Conservation (phyloP, 495 filamentous ascomycete species). For the Penicillium coprophilum region DNA sequence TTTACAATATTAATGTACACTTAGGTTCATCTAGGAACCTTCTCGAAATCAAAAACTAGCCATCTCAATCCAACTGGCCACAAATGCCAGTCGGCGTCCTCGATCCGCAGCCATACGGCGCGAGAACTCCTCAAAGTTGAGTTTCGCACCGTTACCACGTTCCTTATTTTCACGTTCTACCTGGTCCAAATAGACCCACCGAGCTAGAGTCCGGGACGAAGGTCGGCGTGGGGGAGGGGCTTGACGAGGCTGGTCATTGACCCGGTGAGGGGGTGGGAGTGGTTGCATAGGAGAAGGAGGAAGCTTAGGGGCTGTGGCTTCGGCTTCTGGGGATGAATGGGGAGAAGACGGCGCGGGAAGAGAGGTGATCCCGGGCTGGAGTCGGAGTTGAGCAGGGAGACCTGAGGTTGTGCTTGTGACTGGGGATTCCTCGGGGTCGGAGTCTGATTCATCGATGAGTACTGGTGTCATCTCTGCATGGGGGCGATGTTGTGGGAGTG, state of each 20-base stretch:
- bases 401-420: conserved; percentile 14
- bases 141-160: conserved; percentile 68
- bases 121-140: conserved; percentile 73
- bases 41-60: conserved; percentile 58
- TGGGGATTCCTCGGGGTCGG: conserved; percentile 13
- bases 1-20: conserved; percentile 23
- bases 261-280: conserved; percentile 31
- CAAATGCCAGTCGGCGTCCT: conserved; percentile 66
- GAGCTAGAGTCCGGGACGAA: conserved; percentile 50
- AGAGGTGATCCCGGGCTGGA: conserved; percentile 37
- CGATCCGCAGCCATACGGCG: conserved; percentile 63
- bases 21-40: neutral
- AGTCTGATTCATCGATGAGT: conserved; percentile 2
- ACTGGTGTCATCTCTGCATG: conserved; percentile 28
- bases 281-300: conserved; percentile 40
- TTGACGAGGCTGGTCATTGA: conserved; percentile 17
- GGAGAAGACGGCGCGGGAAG: conserved; percentile 40
- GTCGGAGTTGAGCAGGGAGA: conserved; percentile 31
- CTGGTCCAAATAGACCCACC: conserved; percentile 53
- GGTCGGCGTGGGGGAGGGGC: conserved; percentile 20
- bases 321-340: conserved; percentile 36
- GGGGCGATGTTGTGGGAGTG: conserved; percentile 68
- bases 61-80: conserved; percentile 86
- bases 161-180: conserved; percentile 63
- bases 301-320: conserved; percentile 40